Evolutionary conservation across 1,284 basidiomycete species (phyloP).

Genomic region (Fomes fomentarius): DNA sequence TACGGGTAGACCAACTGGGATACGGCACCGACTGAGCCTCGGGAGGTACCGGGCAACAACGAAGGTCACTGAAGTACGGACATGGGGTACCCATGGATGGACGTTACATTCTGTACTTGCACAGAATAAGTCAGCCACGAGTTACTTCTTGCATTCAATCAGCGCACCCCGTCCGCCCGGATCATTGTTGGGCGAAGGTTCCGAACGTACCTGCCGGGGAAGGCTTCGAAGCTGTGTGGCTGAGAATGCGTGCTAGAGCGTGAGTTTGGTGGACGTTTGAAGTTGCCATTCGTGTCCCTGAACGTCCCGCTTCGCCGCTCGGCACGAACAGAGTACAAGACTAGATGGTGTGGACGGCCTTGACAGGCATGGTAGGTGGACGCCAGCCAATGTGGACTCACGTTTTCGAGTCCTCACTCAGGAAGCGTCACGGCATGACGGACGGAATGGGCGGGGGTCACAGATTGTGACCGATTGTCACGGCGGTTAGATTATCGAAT

Average conservation of each 20-base stretch:
- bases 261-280: neutral
- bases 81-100: conserved; percentile 4
- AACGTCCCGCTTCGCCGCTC: no score
- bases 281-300: no score
- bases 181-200: conserved; percentile 4
- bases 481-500: conserved; percentile 34
- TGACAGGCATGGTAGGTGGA: no score
- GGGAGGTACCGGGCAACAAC: no score
- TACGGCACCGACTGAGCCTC: no score
- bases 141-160: conserved; percentile 6
- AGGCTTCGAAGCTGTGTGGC: neutral
- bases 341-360: no score
- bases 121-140: conserved; percentile 23
- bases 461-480: conserved; percentile 36
- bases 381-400: no score
- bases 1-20: no score
- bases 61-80: neutral
- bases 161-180: conserved; percentile 11
- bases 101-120: conserved; percentile 11
- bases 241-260: conserved; percentile 1
- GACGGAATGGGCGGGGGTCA: conserved; percentile 11
- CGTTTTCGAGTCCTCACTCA: no score
- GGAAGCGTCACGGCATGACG: neutral
- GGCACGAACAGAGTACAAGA: no score
- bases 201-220: neutral